phyloP scores from a whole-genome alignment of 805 yeast genomes.

The Myxozyma udenii region DNA sequence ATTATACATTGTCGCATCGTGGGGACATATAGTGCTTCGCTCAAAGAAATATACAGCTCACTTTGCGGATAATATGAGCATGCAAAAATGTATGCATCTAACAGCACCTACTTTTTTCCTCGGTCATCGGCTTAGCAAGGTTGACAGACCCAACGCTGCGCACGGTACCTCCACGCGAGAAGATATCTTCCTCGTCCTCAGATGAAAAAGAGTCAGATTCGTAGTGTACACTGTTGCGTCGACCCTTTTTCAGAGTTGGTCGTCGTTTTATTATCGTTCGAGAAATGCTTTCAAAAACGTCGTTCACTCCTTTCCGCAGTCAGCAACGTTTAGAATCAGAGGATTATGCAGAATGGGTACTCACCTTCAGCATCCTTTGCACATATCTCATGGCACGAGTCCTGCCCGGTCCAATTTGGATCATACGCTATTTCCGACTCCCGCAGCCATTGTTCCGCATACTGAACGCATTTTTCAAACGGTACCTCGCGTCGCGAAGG shows the following conservation, averaged over 20 bases:
- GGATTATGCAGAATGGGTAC: not conserved
- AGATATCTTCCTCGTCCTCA: conserved; percentile 17
- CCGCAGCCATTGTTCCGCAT: conserved; percentile 34
- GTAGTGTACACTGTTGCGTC: conserved; percentile 28
- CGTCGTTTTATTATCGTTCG: conserved; percentile 33
- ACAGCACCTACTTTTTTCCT: conserved; percentile 14
- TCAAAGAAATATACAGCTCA: no score
- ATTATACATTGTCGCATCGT: no score
- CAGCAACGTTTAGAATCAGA: not conserved
- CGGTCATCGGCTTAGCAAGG: conserved; percentile 7
- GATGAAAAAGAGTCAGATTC: conserved; percentile 27
- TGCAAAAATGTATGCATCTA: no score
- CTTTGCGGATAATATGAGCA: no score
- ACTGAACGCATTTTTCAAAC: conserved; percentile 37
- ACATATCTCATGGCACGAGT: conserved; percentile 38
- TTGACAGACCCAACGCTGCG: conserved; percentile 25
- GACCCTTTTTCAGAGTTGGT: conserved; percentile 32
- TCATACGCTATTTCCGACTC: conserved; percentile 17
- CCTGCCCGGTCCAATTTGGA: conserved; percentile 31
- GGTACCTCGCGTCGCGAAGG: conserved; percentile 38
- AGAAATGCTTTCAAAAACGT: conserved; percentile 38
- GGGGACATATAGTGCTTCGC: no score
- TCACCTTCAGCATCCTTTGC: conserved; percentile 38
- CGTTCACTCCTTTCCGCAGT: conserved; percentile 33
- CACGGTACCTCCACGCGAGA: conserved; percentile 12